These are phyloP conservation scores for Ocimum tenuiflorum DNA, from an alignment of 257 asterid genomes.

Conservation along the genomic window DNA sequence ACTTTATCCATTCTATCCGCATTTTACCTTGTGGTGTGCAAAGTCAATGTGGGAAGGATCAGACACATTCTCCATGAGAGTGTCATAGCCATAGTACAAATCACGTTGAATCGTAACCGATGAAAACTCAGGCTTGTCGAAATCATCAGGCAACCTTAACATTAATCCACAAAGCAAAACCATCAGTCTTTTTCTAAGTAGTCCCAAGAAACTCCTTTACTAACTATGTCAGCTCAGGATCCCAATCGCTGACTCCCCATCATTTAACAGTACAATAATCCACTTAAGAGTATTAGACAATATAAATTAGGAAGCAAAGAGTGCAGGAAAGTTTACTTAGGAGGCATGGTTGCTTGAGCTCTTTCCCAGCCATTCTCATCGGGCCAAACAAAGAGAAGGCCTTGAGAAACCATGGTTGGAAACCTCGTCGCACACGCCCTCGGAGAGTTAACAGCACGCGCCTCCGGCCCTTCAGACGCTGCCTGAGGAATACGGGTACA, in stretches of 20 bases:
- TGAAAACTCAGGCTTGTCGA: slow-evolving; percentile 80
- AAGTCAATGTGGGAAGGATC: slow-evolving; percentile 99
- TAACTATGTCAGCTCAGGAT: slow-evolving; percentile 5
- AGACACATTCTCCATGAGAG: slow-evolving; percentile 97
- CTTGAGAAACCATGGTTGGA: slow-evolving; percentile 93
- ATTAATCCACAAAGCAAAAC: slow-evolving; percentile 9
- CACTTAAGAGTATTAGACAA: background rate
- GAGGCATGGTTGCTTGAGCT: slow-evolving; percentile 73
- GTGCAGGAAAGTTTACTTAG: slow-evolving; percentile 40
- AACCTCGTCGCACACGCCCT: slow-evolving; percentile 83
- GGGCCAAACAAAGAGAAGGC: slow-evolving; percentile 97
- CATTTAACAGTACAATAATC: slow-evolving; percentile 15
- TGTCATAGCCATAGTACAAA: slow-evolving; percentile 88
- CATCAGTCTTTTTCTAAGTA: background rate
- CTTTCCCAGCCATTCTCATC: slow-evolving; percentile 91
- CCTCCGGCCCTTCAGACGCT: slow-evolving; percentile 81
- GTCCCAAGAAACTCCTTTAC: background rate
- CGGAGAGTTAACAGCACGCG: slow-evolving; percentile 71
- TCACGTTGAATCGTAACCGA: slow-evolving; percentile 93
- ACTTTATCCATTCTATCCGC: background rate
- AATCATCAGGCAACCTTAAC: slow-evolving; percentile 93
- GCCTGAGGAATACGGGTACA: slow-evolving; percentile 93
- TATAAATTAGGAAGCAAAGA: slow-evolving; percentile 4
- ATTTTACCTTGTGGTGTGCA: slow-evolving; percentile 88
- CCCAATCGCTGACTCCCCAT: slow-evolving; percentile 5